Evolutionary conservation across 306 rosid genomes (phyloP), one percentile per base, ranked within the genome.

Genomic region (Fragaria ananassa): DNA sequence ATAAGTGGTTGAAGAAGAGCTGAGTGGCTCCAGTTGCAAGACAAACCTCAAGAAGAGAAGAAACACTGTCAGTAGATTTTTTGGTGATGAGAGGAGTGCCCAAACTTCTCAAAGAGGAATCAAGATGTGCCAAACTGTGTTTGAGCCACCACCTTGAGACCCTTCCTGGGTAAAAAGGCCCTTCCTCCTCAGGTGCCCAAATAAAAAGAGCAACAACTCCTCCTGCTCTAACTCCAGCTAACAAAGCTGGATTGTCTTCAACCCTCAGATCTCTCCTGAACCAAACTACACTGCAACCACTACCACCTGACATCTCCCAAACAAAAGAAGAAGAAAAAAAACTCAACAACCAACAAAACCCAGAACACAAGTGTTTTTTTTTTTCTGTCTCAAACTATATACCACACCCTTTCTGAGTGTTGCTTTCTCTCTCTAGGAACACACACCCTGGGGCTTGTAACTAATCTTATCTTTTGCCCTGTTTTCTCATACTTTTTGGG

Each of bases 111-210:
- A 96, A 81, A 77, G 96, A 92, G 9, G 91, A 92, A 83, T 96
- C 93, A 63, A 96, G 98, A 42, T 83, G 89, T 77, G 96, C 88
- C 84, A 96, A 88, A 68, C 98, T 96, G 54, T 92, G 87, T 57
- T 92, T 96, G 19, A 96, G 96, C 99, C 99, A 96, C 99, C 99
- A 96, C 76, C 99, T 81, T 2, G 99, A 96, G 1, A 96, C 99
- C 74, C 98, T 86, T 3, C 99, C 99, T 10, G 98, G 99, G 54
- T 92, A 82, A 69, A 12, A 96, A 78, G 91, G 89, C 29, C 99
- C 99, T 63, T 92, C 99, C 67, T 96, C 99, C 34, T 96, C 99
- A 74, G 99, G 99, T 56, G 98, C 99, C 98, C 98, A 96, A 6
- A 96, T 81, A 70, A 90, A 96, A n/a, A 96, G 89, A 21, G 91